Base-by-base conservation (phyloP, 768 basidiomycete species). In the Amanita rimosa region DNA sequence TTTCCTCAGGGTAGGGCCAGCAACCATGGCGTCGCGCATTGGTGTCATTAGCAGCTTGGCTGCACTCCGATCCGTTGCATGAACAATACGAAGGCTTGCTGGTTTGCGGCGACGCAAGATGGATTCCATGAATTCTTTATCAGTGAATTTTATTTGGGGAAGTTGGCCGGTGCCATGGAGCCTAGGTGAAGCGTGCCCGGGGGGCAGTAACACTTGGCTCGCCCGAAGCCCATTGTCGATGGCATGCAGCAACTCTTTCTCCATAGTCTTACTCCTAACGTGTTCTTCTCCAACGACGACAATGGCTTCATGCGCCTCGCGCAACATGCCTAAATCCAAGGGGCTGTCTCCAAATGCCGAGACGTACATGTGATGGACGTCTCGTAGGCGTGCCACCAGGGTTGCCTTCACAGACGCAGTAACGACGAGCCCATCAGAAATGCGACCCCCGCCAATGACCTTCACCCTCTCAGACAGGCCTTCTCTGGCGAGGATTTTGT, bases 11-110 rank as follows among this genome's bases (percentile, higher is more conserved):
- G 51, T 52, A 5, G 50, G 57, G 17, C 57, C 58, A 21, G 44
- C 38, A 34, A 60, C 45, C 10, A 17, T 40, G 21, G 58, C 57
- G 45, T 60, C 47, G 36, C 58, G 55, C 57, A 57, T 60, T 27
- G 55, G 57, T 22, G 58, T 56, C 58, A 58, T 60, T 9, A 60
- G 54, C 13, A 60, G 50, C 42, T 60, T 60, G 1, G 58, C 55
- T 14, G 55, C 52, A 41, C 27, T 46, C 34, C 52, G 31, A 13
- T 54, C 49, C 29, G 52, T 51, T 42, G 57, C 55, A 39, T 53
- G 52, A 41, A 54, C 35, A 5, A 57, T 49, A 10, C 36, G 54
- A 41, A 49, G 42, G 13, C 27, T 39, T 33, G 44, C 22, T 37
- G 39, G 51, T 13, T 44, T 52, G 51, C 51, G 40, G 21, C 48